Base-by-base conservation (phyloP, 2,329 filamentous ascomycete species). In the Colletotrichum simmondsii region DNA sequence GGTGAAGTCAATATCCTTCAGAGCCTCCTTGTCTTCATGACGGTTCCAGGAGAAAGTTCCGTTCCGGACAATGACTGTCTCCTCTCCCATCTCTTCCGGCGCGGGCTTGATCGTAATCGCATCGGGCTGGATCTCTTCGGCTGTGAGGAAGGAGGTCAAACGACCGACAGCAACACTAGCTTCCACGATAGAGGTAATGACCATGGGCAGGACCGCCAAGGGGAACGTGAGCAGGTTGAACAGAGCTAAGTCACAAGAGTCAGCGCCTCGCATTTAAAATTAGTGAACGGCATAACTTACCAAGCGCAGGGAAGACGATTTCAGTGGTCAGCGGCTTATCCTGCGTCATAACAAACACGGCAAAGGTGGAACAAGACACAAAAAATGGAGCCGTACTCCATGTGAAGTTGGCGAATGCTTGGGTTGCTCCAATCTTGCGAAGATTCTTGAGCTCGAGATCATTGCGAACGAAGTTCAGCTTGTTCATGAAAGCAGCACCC, bases 221-320 rank as follows among this genome's bases (percentile, higher is more conserved):
- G 97, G 97, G 84, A 99, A 99, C 0, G 95, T 97, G 59, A 99
- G 89, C 32, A 99, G 87, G 80, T 99, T 99, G 90, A 99, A 99
- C 28, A 99, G 88, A 0, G 97, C 95, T 80, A 94, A 19, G 7
- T 4, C 14, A 11, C 22, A 6, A 32, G 19, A 14, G 46, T 75
- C 53, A 75, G 66, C 24, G 32, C 52, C 30, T 24, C 1, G 19
- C 37, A 52, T 14, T 4, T n/a, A 35, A 1, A 4, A 7, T n/a
- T 4, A 14, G 14, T 12, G 14, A 12, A 2, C 10, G 12, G 8
- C 19, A 35, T 26, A 19, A 65, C 77, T 37, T 77, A 80, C 80
- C 77, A n/a, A 91, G 82, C 7, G 96, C 95, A 8, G 97, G 97
- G 84, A 99, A 99, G 24, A 99, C 95, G 76, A 99, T 97, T 1